Evolutionary conservation across 129 eudicot genomes (phyloP).

Genomic region (Flaveria brownii): DNA sequence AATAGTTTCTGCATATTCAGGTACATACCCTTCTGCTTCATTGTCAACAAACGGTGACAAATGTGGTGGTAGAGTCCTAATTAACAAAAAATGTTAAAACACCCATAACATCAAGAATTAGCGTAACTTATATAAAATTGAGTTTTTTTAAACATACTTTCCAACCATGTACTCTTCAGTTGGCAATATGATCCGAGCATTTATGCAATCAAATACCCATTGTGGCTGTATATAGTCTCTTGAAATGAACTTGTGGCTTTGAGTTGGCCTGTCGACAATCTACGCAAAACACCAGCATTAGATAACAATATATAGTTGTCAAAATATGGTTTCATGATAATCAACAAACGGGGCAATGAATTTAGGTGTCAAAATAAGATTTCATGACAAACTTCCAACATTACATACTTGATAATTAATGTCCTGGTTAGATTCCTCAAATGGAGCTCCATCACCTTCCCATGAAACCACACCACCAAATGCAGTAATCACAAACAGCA

Average conservation of each 20-base stretch:
- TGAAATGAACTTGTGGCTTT: conserved; percentile 64
- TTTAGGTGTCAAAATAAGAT: neutral
- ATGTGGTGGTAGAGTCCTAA: conserved; percentile 87
- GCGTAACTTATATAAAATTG: neutral
- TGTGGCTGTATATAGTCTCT: conserved; percentile 89
- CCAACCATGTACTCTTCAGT: conserved; percentile 81
- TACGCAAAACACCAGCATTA: conserved; percentile 32
- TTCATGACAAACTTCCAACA: too few species aligned
- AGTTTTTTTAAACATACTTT: conserved; percentile 42
- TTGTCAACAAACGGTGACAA: conserved; percentile 93
- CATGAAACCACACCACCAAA: conserved; percentile 86
- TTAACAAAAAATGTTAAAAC: neutral
- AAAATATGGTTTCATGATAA: neutral
- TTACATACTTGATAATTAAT: conserved; percentile 65
- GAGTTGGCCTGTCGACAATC: conserved; percentile 91
- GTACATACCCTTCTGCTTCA: conserved; percentile 82
- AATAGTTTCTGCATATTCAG: conserved; percentile 87
- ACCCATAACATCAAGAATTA: neutral
- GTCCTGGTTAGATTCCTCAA: conserved; percentile 62
- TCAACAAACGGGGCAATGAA: neutral
- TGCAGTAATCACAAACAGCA: conserved; percentile 83
- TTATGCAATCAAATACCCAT: conserved; percentile 84
- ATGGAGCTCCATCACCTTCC: conserved; percentile 92
- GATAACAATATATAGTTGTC: neutral
- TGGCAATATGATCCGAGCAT: conserved; percentile 73